A percentile compares a stretch with the other conserved stretches of the same genome.
Evolutionary conservation across 108 stramenopile species (phyloP).

Genomic region (Fistulifera pelliculosa): DNA sequence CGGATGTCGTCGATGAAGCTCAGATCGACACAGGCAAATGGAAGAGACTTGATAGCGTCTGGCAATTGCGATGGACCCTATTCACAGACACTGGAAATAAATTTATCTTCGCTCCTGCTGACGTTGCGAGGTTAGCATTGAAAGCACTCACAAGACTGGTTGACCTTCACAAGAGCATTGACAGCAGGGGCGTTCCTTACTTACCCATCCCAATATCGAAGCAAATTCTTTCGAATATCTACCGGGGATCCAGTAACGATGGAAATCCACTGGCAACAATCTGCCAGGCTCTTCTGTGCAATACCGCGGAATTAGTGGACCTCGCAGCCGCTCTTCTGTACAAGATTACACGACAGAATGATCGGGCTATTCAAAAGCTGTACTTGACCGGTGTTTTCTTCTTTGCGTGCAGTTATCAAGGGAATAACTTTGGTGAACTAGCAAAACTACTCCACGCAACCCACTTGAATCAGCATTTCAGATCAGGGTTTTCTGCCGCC

Average conservation of each 20-base stretch:
- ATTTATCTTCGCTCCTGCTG: conserved; percentile 28
- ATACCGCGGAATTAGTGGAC: conserved; percentile 53
- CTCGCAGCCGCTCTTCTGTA: conserved; percentile 39
- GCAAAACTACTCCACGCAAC: conserved; percentile 49
- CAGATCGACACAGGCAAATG: conserved; percentile 75
- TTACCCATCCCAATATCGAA: conserved; percentile 74
- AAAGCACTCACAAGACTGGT: conserved; percentile 46
- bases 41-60: conserved; percentile 47
- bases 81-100: conserved; percentile 36
- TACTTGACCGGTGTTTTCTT: conserved; percentile 73
- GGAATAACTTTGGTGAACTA: conserved; percentile 45
- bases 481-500: conserved; percentile 60
- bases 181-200: conserved; percentile 60
- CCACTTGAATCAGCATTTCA: conserved; percentile 58
- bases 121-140: conserved; percentile 39
- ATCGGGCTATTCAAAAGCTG: conserved; percentile 55
- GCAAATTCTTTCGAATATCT: conserved; percentile 42
- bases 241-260: conserved; percentile 15
- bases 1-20: conserved; percentile 22
- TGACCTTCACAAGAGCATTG: conserved; percentile 49
- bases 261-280: conserved; percentile 31
- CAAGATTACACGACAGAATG: conserved; percentile 53
- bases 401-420: conserved; percentile 52
- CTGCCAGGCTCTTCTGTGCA: conserved; percentile 54
- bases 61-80: conserved; percentile 69